Evolutionary conservation across 768 basidiomycete species (phyloP).

Genomic region (Rhizopogon rudus): DNA sequence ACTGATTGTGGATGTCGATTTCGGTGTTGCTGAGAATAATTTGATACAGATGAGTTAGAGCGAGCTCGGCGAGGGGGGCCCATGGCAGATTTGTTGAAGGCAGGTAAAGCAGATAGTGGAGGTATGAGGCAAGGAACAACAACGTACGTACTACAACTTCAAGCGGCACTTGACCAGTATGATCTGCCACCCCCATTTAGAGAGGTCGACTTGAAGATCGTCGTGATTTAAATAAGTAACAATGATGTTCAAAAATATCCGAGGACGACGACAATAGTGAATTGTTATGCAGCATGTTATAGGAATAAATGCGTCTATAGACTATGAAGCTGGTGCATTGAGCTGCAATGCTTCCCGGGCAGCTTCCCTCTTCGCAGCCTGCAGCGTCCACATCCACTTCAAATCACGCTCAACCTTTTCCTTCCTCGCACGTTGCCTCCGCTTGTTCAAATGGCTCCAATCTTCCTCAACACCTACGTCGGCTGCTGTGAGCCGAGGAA

Average conservation of each 20-base stretch:
- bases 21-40: constrained; percentile 5
- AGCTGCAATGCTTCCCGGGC: neutral
- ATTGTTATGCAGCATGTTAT: neutral
- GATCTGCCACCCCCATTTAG: constrained; percentile 3
- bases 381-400: constrained; percentile 31
- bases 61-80: constrained; percentile 26
- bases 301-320: too few relatives aligned
- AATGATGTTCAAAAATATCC: neutral
- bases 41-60: constrained; percentile 20
- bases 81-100: constrained; percentile 6
- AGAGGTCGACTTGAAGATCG: neutral
- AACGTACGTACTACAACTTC: neutral
- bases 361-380: constrained; percentile 16
- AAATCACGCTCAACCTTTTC: constrained; percentile 42
- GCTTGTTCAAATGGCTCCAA: constrained; percentile 51
- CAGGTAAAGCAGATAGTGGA: constrained; percentile 1
- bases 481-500: constrained; percentile 14
- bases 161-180: neutral
- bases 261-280: neutral
- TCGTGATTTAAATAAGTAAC: too few relatives aligned
- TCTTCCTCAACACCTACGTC: constrained; percentile 36
- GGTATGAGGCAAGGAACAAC: constrained; percentile 2
- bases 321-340: neutral
- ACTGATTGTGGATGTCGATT: constrained; percentile 2
- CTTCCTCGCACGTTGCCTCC: constrained; percentile 42